Base-by-base conservation (phyloP, 2,329 filamentous ascomycete species). In the Trichoderma guizhouense region DNA sequence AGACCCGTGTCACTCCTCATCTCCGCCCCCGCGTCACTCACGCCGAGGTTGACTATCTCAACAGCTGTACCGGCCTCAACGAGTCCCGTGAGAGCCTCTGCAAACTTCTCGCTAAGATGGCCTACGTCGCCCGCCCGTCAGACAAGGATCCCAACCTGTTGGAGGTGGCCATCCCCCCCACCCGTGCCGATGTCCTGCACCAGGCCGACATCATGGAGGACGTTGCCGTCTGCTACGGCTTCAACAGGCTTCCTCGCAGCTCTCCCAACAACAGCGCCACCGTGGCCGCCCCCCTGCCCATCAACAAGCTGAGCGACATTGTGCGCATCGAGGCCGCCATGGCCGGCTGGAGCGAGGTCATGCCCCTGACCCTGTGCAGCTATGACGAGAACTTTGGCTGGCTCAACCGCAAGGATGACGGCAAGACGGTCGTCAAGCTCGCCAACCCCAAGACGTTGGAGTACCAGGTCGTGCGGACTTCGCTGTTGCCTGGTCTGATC, bases 121-220 rank as follows among this genome's bases (percentile, higher is more conserved):
- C 94, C 39, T 93, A 94, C 82, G 84, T 86, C n/a, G 94, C 94
- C 34, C 89, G 87, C 72, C 95, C 94, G 3, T 96, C 94, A 0
- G 83, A 86, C 69, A 87, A 88, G 73, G 87, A 92, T 73, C 82
- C 88, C 69, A 91, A 93, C 79, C 84, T 96, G 64, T 86, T 97
- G 73, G 92, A 97, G 78, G 91, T 98, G 32, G 88, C 91, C 43
- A 89, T 98, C 28, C 96, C 96, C 9, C 90, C 95, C 36, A 98
- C 95, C 61, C 90, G 96, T 74, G 95, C 96, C 62, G 96, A 99
- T 81, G 92, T 99, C 55, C 90, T 99, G 36, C 96, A 99, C 82
- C 93, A 98, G 79, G 97, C 94, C 77, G 96, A 99, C 80, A 93
- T 99, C 76, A 99, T 99, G 95, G 96, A 99, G 84, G 97, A 99